Percentiles rank a stretch among this genome's conserved stretches.
phyloP scores from a whole-genome alignment of 2,329 filamentous ascomycete species.

The Botryotinia globosa region DNA sequence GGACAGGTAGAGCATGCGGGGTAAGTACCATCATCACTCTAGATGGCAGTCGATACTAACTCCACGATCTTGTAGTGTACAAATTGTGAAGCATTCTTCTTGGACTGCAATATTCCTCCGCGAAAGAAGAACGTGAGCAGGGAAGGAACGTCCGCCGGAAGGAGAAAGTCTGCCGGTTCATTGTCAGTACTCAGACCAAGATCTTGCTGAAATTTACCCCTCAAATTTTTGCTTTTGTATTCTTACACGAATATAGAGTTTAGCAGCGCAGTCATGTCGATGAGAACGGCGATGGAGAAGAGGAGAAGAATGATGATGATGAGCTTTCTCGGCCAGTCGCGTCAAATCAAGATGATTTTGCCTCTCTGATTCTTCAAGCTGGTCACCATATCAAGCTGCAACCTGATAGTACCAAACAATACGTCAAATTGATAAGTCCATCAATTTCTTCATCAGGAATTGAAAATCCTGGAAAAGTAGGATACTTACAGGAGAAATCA shows the following conservation, averaged over 20 bases:
- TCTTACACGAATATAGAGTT: slow-evolving; percentile 2
- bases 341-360: slow-evolving; percentile 70
- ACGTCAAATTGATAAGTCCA: slow-evolving; percentile 90
- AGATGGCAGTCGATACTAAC: neutral
- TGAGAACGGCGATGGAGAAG: slow-evolving; percentile 44
- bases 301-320: slow-evolving; percentile 44
- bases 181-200: slow-evolving; percentile 12
- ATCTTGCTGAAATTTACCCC: neutral
- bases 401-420: slow-evolving; percentile 70
- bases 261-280: neutral
- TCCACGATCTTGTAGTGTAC: slow-evolving; percentile 59
- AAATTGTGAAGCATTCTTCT: slow-evolving; percentile 96
- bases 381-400: slow-evolving; percentile 70
- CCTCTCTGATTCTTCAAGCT: slow-evolving; percentile 71
- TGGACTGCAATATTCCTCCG: slow-evolving; percentile 94
- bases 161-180: slow-evolving; percentile 47
- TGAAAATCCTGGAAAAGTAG: slow-evolving; percentile 90
- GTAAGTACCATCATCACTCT: neutral
- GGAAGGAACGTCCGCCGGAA: slow-evolving; percentile 59
- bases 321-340: slow-evolving; percentile 45
- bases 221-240: neutral
- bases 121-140: slow-evolving; percentile 89
- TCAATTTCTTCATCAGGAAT: slow-evolving; percentile 95
- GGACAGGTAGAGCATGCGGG: slow-evolving; percentile 20
- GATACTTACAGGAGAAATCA: slow-evolving; percentile 92